Percentiles rank a stretch among this genome's conserved stretches.
phyloP scores from a whole-genome alignment of 345 rosid genomes.

The Dovyalis caffra region DNA sequence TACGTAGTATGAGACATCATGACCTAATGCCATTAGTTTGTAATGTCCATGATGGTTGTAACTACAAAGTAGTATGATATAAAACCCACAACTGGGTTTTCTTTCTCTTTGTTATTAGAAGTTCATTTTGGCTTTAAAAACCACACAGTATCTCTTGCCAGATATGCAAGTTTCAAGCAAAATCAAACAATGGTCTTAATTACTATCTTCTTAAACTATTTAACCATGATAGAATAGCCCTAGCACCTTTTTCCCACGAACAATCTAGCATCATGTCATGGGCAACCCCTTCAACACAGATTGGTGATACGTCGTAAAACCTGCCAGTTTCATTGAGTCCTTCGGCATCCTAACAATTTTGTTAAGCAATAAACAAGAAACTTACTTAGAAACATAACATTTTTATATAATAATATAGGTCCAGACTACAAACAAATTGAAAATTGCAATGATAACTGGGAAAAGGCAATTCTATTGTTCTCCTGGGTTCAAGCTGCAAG shows the following conservation, averaged over 20 bases:
- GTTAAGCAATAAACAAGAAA: slow-evolving; percentile 2
- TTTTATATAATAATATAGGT: no score
- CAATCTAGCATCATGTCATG: slow-evolving; percentile 92
- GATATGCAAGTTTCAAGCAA: neutral
- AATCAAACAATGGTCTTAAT: neutral
- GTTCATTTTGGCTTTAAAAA: no score
- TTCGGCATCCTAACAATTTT: slow-evolving; percentile 47
- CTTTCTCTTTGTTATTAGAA: no score
- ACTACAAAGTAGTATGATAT: no score
- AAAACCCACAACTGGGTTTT: no score
- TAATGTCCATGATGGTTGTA: no score
- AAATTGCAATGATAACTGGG: neutral
- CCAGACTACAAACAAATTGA: no score
- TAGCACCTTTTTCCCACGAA: slow-evolving; percentile 75
- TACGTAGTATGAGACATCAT: no score
- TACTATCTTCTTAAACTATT: slow-evolving; percentile 25
- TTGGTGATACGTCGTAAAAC: slow-evolving; percentile 59
- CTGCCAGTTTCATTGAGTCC: slow-evolving; percentile 65
- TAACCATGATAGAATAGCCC: slow-evolving; percentile 54
- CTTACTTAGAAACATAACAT: neutral
- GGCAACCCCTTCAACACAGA: slow-evolving; percentile 69
- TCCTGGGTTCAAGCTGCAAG: neutral
- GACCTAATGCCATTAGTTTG: no score
- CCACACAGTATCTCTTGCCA: neutral
- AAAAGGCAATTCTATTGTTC: neutral